Evolutionary conservation across 139 green algal species (phyloP).

Genomic region (Volvox africanus): DNA sequence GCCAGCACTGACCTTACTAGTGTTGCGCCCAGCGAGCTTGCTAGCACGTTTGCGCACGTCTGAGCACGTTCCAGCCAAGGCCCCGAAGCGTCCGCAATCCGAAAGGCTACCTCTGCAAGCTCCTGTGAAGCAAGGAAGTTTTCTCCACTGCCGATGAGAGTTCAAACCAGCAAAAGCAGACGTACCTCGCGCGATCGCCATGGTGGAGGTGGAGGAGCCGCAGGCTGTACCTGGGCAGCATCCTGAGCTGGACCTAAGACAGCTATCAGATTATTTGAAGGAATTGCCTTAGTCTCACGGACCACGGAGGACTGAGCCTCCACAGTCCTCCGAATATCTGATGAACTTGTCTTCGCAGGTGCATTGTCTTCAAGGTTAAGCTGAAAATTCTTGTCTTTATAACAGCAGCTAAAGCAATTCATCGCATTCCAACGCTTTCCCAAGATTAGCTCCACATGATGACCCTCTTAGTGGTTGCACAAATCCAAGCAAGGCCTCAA

Average conservation of each 20-base stretch:
- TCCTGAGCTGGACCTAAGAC: neutral
- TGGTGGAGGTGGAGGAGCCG: neutral
- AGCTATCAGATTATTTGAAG: neutral
- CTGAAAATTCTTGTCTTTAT: neutral
- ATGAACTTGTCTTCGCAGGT: neutral
- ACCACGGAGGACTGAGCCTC: neutral
- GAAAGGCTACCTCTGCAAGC: constrained; percentile 2
- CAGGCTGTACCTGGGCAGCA: neutral
- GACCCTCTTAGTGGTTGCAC: too few relatives aligned
- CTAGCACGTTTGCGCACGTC: neutral
- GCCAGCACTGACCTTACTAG: neutral
- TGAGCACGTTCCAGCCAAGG: constrained; percentile 19
- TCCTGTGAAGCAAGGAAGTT: neutral
- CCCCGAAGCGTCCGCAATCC: neutral
- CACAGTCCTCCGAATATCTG: neutral
- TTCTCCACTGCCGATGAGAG: neutral
- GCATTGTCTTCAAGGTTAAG: too few relatives aligned
- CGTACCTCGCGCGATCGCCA: constrained; percentile 29
- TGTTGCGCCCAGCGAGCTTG: neutral
- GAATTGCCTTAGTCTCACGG: neutral
- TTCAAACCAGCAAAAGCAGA: neutral
- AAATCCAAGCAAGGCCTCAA: too few relatives aligned
- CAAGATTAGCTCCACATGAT: too few relatives aligned
- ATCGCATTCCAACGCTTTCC: neutral
- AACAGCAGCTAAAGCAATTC: constrained; percentile 9